Evolutionary conservation across 1,284 basidiomycete genomes (phyloP).

Genomic region (Austropuccinia psidii): DNA sequence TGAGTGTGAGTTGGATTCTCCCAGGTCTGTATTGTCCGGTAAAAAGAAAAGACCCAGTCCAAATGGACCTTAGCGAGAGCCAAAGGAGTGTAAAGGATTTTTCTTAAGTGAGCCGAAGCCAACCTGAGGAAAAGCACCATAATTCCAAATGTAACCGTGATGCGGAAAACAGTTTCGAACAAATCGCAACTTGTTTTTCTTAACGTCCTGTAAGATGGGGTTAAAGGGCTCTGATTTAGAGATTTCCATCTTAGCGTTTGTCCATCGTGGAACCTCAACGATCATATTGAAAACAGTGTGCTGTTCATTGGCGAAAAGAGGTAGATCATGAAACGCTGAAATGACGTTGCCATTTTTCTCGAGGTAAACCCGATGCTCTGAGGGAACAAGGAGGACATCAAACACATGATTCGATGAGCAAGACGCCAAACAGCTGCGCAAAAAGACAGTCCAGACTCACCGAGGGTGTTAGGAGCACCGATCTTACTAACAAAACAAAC

Average conservation of each 20-base stretch:
- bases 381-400: constrained; percentile 8
- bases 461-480: constrained; percentile 84
- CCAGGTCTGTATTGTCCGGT: constrained; percentile 68
- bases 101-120: constrained; percentile 42
- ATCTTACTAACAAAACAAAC: constrained; percentile 54
- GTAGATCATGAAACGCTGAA: constrained; percentile 59
- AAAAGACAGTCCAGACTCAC: constrained; percentile 52
- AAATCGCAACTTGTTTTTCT: constrained; percentile 89
- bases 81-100: too few species aligned
- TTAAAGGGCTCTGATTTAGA: constrained; percentile 96
- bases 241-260: constrained; percentile 95
- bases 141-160: constrained; percentile 64
- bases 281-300: constrained; percentile 91
- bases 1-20: constrained; percentile 84
- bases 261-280: constrained; percentile 98
- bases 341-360: constrained; percentile 4
- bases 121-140: constrained; percentile 78
- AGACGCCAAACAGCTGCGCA: constrained; percentile 28
- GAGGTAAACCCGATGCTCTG: constrained; percentile 24
- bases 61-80: constrained; percentile 7
- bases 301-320: constrained; percentile 79
- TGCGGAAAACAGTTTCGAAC: constrained; percentile 99
- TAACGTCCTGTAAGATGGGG: constrained; percentile 98
- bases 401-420: constrained; percentile 38
- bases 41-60: not conserved